Conservation (phyloP, 2,329 filamentous ascomycete genomes). For the Cadophora luteo-olivacea region DNA sequence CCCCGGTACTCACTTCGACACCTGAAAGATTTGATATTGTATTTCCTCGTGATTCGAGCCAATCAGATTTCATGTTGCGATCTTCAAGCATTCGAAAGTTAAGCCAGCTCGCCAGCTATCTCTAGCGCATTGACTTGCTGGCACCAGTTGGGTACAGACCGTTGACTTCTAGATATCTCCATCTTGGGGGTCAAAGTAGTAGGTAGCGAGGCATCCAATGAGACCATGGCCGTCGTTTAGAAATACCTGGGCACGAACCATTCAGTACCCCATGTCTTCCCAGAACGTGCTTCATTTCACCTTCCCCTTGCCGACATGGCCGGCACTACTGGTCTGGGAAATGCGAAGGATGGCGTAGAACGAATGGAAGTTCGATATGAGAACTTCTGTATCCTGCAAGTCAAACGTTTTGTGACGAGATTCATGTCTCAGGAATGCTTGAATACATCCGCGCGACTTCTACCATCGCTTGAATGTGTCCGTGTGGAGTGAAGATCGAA, state of each 20-base stretch:
- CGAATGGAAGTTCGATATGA: conserved; percentile 3
- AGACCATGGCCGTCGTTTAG: conserved; percentile 9
- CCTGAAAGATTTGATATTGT: neutral
- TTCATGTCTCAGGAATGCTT: neutral
- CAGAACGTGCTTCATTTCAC: conserved; percentile 7
- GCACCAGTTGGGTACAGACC: conserved; percentile 22
- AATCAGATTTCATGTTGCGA: neutral
- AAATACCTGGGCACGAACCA: neutral
- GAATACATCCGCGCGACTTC: conserved; percentile 14
- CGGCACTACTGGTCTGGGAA: neutral
- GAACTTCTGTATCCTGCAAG: conserved; percentile 9
- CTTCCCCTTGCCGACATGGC: conserved; percentile 7
- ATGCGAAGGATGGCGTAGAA: conserved; percentile 12
- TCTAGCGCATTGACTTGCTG: conserved; percentile 26
- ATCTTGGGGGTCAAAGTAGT: conserved; percentile 13
- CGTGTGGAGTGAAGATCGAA: neutral
- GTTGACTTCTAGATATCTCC: conserved; percentile 8
- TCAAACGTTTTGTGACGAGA: conserved; percentile 20
- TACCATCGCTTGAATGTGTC: conserved; percentile 4
- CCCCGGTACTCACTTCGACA: neutral
- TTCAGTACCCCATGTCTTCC: conserved; percentile 5
- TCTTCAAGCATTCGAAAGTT: conserved; percentile 1
- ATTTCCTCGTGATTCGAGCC: conserved; percentile 13
- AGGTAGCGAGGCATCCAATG: conserved; percentile 10
- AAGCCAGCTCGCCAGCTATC: conserved; percentile 5